These are phyloP conservation scores for Botrytis paeoniae DNA, from an alignment of 2,329 filamentous ascomycete genomes.

Conservation along the genomic window DNA sequence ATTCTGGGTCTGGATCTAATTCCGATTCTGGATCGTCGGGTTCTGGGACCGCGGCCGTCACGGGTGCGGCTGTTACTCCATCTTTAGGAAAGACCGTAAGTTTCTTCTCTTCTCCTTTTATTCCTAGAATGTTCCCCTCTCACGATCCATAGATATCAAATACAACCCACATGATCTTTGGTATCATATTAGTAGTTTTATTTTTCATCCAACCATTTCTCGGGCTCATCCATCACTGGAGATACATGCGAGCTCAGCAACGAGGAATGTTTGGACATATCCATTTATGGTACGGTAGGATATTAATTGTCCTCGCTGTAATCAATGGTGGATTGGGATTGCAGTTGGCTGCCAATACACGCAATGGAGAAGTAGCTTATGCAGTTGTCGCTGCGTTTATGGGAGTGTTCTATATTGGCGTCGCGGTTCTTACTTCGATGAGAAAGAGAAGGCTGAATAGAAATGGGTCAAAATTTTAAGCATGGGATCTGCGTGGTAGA, in stretches of 20 bases:
- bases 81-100: conserved; percentile 40
- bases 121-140: background rate
- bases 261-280: conserved; percentile 53
- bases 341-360: conserved; percentile 44
- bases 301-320: conserved; percentile 56
- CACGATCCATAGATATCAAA: conserved; percentile 47
- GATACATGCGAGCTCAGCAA: conserved; percentile 47
- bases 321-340: conserved; percentile 64
- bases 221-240: conserved; percentile 55
- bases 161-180: conserved; percentile 54
- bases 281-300: conserved; percentile 62
- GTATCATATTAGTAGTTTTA: conserved; percentile 52
- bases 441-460: conserved; percentile 1
- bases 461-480: background rate
- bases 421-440: conserved; percentile 24
- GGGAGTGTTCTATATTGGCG: conserved; percentile 44
- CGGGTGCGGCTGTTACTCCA: background rate
- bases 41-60: background rate
- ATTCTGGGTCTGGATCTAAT: background rate
- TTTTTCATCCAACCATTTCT: conserved; percentile 57
- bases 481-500: background rate
- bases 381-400: conserved; percentile 52
- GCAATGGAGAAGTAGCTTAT: conserved; percentile 51
- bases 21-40: background rate
- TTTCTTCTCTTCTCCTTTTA: conserved; percentile 23